Evolutionary conservation across 352 stramenopile genomes (phyloP).

Genomic region (Pythium dissimile): DNA sequence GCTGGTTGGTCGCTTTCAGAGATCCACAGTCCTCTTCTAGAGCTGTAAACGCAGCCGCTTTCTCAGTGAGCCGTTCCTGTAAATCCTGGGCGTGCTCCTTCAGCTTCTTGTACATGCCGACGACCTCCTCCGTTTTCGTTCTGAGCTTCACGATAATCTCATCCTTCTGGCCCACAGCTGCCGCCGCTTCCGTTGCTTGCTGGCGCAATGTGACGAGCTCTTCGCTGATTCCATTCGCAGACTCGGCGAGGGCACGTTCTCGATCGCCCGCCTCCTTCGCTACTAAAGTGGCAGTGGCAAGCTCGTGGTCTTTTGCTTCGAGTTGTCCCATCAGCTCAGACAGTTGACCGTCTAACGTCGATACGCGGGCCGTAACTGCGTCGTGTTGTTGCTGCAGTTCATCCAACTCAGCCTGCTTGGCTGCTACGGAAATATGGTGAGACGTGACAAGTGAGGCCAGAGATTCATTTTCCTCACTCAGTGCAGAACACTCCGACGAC

Average conservation of each 20-base stretch:
- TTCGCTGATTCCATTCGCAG: not conserved
- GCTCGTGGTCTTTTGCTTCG: constrained; percentile 5
- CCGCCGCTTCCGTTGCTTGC: not conserved
- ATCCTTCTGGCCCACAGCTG: constrained; percentile 28
- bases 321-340: constrained; percentile 1
- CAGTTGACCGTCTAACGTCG: not conserved
- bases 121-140: constrained; percentile 57
- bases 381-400: too few relatives aligned
- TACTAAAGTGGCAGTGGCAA: not conserved
- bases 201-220: constrained; percentile 6
- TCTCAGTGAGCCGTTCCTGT: constrained; percentile 36
- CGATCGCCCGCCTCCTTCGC: not conserved
- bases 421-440: too few relatives aligned
- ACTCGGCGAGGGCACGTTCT: constrained; percentile 1
- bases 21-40: constrained; percentile 19
- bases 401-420: too few relatives aligned
- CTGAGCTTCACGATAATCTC: constrained; percentile 54
- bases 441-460: too few relatives aligned
- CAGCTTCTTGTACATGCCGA: constrained; percentile 54
- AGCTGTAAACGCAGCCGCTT: constrained; percentile 2
- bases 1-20: not conserved
- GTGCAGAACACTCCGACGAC: constrained; percentile 5
- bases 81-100: constrained; percentile 45
- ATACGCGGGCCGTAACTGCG: too few relatives aligned
- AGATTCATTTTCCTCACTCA: not conserved